Percentiles rank a stretch among this genome's conserved stretches.
These are phyloP conservation scores for Penicillium sp. DNA, from an alignment of 2,329 filamentous ascomycete genomes.

Conservation along the genomic window DNA sequence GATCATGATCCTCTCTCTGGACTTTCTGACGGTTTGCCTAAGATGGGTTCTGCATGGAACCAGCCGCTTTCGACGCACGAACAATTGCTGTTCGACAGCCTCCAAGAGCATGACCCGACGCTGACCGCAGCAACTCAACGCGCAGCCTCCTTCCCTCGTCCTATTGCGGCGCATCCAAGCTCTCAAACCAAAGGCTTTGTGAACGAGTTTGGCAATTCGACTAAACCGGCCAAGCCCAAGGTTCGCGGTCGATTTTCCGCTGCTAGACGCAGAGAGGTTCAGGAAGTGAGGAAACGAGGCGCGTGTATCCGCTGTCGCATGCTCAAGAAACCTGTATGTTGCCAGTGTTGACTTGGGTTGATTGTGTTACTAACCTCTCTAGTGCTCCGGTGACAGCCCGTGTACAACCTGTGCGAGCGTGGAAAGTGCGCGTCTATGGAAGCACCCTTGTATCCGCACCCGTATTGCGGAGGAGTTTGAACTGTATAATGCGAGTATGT, in stretches of 20 bases:
- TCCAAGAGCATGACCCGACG: constrained; percentile 46
- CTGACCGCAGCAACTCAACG: constrained; percentile 46
- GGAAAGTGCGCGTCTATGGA: constrained; percentile 66
- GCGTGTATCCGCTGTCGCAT: constrained; percentile 68
- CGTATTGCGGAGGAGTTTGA: constrained; percentile 63
- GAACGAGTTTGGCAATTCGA: constrained; percentile 46
- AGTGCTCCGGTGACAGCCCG: constrained; percentile 64
- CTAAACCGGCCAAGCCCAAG: constrained; percentile 51
- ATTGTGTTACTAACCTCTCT: constrained; percentile 15
- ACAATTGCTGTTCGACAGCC: constrained; percentile 45
- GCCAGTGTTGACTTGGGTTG: not conserved
- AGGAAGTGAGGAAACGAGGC: constrained; percentile 63
- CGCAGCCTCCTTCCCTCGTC: constrained; percentile 46
- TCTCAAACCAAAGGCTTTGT: constrained; percentile 46
- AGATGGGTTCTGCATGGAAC: constrained; percentile 37
- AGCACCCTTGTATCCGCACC: constrained; percentile 63
- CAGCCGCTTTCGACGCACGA: constrained; percentile 45
- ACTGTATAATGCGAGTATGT: constrained; percentile 58
- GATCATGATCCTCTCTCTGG: constrained; percentile 37
- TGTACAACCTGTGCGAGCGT: constrained; percentile 64
- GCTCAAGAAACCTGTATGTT: constrained; percentile 63
- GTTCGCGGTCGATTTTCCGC: constrained; percentile 62
- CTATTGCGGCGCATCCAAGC: constrained; percentile 50
- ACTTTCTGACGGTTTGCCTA: constrained; percentile 35
- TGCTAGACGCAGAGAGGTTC: constrained; percentile 62